Evolutionary conservation across 805 yeast genomes (phyloP).

Genomic region (Cyberlindnera mississippiensis): DNA sequence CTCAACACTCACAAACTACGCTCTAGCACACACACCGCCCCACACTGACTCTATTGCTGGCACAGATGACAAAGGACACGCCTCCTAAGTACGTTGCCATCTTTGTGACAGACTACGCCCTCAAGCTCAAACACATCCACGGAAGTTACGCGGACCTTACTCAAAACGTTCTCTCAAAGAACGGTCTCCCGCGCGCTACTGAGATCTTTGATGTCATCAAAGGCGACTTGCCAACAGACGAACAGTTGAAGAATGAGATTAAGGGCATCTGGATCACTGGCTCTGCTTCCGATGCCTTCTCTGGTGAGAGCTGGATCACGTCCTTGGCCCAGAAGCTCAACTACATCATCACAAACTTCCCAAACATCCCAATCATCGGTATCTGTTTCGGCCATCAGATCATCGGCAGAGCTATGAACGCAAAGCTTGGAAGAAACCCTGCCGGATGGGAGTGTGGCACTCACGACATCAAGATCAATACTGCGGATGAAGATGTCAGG

Average conservation of each 20-base stretch:
- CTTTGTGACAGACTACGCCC: constrained; percentile 21
- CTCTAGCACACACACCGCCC: no score
- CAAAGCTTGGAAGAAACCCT: constrained; percentile 51
- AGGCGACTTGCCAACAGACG: constrained; percentile 21
- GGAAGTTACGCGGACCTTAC: constrained; percentile 56
- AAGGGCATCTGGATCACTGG: constrained; percentile 51
- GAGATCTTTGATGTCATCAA: constrained; percentile 37
- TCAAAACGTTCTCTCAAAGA: constrained; percentile 28
- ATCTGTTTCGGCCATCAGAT: constrained; percentile 90
- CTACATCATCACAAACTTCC: constrained; percentile 5
- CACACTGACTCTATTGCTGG: no score
- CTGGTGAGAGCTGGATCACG: constrained; percentile 39
- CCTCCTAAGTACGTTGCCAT: constrained; percentile 18
- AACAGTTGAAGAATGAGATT: constrained; percentile 27
- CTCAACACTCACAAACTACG: no score
- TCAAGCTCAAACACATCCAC: constrained; percentile 15
- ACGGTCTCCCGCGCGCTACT: constrained; percentile 23
- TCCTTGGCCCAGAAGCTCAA: constrained; percentile 35
- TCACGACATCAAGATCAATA: constrained; percentile 43
- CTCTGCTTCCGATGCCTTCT: constrained; percentile 46
- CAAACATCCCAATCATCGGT: constrained; percentile 49
- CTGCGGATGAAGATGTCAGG: constrained; percentile 33
- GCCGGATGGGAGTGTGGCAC: constrained; percentile 75
- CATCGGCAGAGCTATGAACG: constrained; percentile 62
- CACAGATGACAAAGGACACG: constrained; percentile 11